Percentiles rank a stretch among this genome's conserved stretches.
Conservation (phyloP, 805 yeast species). For the Candida endomychidarum region DNA sequence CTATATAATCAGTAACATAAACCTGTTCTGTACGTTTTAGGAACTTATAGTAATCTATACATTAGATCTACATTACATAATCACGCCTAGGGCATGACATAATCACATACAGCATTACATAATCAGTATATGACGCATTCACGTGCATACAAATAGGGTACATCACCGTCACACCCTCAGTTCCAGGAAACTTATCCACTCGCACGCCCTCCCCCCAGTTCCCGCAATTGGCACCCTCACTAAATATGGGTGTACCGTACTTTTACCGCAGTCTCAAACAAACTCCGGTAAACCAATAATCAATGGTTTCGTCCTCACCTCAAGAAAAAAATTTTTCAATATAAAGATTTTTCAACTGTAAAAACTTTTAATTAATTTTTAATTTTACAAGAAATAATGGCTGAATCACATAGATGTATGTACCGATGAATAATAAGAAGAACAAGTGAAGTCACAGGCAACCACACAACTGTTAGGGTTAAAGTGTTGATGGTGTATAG, state of each 20-base stretch:
- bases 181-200: neutral
- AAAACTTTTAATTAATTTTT: slow-evolving; percentile 13
- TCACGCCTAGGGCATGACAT: no score
- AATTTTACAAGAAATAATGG: slow-evolving; percentile 54
- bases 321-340: slow-evolving; percentile 7
- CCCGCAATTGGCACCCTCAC: neutral
- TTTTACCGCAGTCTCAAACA: neutral
- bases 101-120: no score
- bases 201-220: neutral
- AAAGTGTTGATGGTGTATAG: neutral
- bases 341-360: slow-evolving; percentile 12
- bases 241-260: neutral
- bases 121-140: no score
- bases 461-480: no score
- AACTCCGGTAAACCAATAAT: slow-evolving; percentile 6
- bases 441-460: no score
- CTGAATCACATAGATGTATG: slow-evolving; percentile 98
- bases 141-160: neutral
- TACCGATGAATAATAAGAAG: slow-evolving; percentile 21
- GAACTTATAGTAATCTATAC: no score
- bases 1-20: no score
- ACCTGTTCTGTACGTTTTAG: no score
- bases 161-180: neutral
- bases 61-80: no score
- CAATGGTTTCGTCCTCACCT: slow-evolving; percentile 3